Percentiles rank a stretch among this genome's conserved stretches.
phyloP scores from a whole-genome alignment of 192 early-diverging fungal species.

The Entomortierella beljakovae region DNA sequence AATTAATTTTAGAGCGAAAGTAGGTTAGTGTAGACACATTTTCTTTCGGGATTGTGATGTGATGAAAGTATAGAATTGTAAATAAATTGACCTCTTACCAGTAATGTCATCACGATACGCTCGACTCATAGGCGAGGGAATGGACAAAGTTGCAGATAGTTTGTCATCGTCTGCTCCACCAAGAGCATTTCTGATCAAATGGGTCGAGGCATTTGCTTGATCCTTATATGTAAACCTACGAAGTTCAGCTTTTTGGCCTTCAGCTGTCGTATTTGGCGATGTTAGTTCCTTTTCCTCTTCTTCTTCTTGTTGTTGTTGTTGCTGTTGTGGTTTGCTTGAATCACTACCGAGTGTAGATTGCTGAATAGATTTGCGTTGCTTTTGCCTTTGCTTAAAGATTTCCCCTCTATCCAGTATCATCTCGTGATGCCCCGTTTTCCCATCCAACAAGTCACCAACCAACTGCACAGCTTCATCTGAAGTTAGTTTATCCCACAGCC shows the following conservation, averaged over 20 bases:
- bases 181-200: conserved; percentile 75
- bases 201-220: conserved; percentile 73
- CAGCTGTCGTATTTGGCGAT: conserved; percentile 15
- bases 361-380: not conserved
- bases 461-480: conserved; percentile 69
- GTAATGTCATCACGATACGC: conserved; percentile 88
- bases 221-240: conserved; percentile 57
- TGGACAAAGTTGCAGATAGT: conserved; percentile 70
- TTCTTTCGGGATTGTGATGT: too few species aligned
- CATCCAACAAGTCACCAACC: conserved; percentile 59
- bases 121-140: conserved; percentile 75
- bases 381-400: conserved; percentile 12
- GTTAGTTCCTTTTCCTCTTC: conserved; percentile 35
- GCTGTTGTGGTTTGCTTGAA: not conserved
- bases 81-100: conserved; percentile 17
- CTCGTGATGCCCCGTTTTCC: conserved; percentile 36
- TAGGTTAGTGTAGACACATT: not conserved
- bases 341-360: not conserved
- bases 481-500: conserved; percentile 82
- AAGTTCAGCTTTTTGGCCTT: conserved; percentile 14
- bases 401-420: conserved; percentile 30
- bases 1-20: not conserved
- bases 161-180: conserved; percentile 70
- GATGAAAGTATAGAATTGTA: not conserved
- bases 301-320: conserved; percentile 5